A percentile compares a stretch with the other conserved stretches of the same genome.
These are phyloP conservation scores for Hyparrhenia diplandra DNA, from an alignment of 176 grass and related monocot genomes.

Conservation along the genomic window DNA sequence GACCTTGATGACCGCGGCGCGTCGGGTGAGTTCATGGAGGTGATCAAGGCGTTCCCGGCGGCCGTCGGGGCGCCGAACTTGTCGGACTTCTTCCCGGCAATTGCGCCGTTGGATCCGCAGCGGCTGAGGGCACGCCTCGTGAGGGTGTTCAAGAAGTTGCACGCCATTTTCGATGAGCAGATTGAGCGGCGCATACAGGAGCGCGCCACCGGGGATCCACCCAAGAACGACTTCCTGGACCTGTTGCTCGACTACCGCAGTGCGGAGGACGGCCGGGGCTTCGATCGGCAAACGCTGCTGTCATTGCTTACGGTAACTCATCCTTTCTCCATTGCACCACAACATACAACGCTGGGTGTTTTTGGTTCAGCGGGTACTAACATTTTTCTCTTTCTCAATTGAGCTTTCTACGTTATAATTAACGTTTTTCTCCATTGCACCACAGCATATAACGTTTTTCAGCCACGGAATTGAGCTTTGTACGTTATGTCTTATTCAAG, in stretches of 20 bases:
- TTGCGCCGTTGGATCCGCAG: slow-evolving; percentile 48
- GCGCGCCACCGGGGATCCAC: neutral
- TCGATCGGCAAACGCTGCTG: slow-evolving; percentile 16
- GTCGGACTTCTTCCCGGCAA: slow-evolving; percentile 44
- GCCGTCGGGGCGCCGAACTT: slow-evolving; percentile 26
- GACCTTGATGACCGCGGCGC: slow-evolving; percentile 23
- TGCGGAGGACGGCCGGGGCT: slow-evolving; percentile 4
- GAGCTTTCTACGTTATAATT: too few species aligned
- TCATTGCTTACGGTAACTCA: slow-evolving; percentile 21
- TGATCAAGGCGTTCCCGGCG: slow-evolving; percentile 17
- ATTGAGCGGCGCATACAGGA: slow-evolving; percentile 29
- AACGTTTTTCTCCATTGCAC: too few species aligned
- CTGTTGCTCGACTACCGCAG: slow-evolving; percentile 26
- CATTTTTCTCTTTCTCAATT: too few species aligned
- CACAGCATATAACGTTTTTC: too few species aligned
- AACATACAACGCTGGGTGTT: too few species aligned
- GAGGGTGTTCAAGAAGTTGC: slow-evolving; percentile 4
- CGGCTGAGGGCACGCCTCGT: slow-evolving; percentile 10
- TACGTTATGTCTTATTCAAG: too few species aligned
- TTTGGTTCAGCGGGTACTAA: too few species aligned
- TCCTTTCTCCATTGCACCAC: neutral
- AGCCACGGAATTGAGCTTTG: too few species aligned
- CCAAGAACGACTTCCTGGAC: slow-evolving; percentile 39
- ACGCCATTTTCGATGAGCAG: slow-evolving; percentile 34
- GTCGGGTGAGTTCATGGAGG: slow-evolving; percentile 26